Evolutionary conservation across 1,284 basidiomycete genomes (phyloP), one percentile per base, ranked within the genome.

Genomic region (Leccinum griseonigrum): DNA sequence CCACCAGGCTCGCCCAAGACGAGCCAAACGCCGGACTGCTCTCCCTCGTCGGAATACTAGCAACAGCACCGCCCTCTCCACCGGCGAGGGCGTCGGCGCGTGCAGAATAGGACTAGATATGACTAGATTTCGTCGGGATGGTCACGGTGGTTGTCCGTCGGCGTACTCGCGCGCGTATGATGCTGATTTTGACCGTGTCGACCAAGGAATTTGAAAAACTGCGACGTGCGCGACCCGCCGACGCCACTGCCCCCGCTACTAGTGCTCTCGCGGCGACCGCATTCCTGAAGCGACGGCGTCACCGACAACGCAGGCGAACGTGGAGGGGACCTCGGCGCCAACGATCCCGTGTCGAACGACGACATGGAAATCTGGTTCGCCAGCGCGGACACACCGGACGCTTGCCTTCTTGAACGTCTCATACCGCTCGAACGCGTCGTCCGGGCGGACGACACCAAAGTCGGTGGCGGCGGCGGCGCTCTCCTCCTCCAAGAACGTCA

Each of bases 351-450:
- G 38, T 86, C 85, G 7, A 83, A 76, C 6, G 88, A 90, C 6
- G 83, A 78, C 36, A 84, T 76, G 7, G 90, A 91, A 60, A 88
- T 73, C 48, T 88, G 58, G 28, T 65, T 72, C 38, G 71, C 59
- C 43, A 72, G 67, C 4, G 78, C 5, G 64, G 72, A 34, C 28
- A 71, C 5, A 38, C 18, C 65, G 58, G 58, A 36, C 26, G 68
- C 72, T 64, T 84, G 80, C 54, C 75, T 76, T 83, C 66, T 85
- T 85, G 74, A 90, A 94, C 52, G 86, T 81, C 76, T 95, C 91
- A 71, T 95, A 97, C 18, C 93, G 83, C 62, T 94, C 93, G 73
- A 91, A 98, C 0, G 95, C 95, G 74, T 98, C 95, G 68, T 95
- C 89, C 59, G 92, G 78, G 11, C 54, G 69, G 5, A 62, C 3